Evolutionary conservation across 2,329 filamentous ascomycete genomes (phyloP), one percentile per base, ranked within the genome.

Genomic region (Botrytis paeoniae): DNA sequence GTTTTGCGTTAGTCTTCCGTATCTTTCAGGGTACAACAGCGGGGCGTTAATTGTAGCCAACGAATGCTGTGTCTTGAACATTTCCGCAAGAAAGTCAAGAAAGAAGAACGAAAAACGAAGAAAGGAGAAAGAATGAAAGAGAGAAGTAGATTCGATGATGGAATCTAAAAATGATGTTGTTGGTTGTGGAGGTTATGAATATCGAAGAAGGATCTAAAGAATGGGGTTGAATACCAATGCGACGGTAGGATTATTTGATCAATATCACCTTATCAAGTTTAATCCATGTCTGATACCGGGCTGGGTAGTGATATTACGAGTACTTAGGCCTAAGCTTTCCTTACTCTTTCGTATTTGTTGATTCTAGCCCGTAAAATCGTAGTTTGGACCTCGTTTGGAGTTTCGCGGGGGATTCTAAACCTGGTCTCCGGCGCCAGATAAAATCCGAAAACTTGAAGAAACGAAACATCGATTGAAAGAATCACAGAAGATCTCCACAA

Each of bases 1-100:
- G 51, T 60, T 72, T 72, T 69, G 70, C 62, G 70, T 72, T 72
- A 72, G 63, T 35, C 70, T 60, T 69, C 70, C 35, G 65, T 69
- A 29, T 60, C n/a, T 45, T 70, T 70, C 59, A 48, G 54, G 59
- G 32, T 73, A 73, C 71, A 70, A 62, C 54, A 73, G 71, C 71
- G 71, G 71, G 71, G 43, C 64, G 60, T 73, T 48, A 43, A 73
- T 57, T 63, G 57, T 69, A 73, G 65, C 71, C 65, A 73, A 57
- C 43, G 65, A 57, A 62, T 35, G 54, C 41, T 69, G 51, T 61
- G 39, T 39, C 57, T 62, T 61, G 48, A 61, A 61, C 71, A 73
- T 73, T 51, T 70, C 57, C 60, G 62, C 57, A 41, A 60, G 64
- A 39, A 4, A 41, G 32, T 9, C n/a, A 72, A 45, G 48, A 72